Evolutionary conservation across 805 yeast species (phyloP).

Genomic region (Saccharomycopsis synnaedendra): DNA sequence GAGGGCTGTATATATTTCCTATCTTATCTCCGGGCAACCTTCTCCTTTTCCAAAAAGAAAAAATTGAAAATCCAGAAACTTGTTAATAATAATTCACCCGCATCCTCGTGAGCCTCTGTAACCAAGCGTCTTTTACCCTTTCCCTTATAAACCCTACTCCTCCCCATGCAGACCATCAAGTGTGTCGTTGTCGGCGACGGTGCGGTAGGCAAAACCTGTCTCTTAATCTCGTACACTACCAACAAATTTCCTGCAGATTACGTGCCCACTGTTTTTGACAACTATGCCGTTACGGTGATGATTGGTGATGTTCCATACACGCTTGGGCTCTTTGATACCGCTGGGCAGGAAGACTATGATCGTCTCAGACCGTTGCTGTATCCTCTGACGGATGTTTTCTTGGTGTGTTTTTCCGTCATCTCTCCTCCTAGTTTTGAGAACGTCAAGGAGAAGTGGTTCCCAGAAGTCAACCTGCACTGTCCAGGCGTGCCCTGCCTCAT

Average conservation of each 20-base stretch:
- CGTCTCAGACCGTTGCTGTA: constrained; percentile 92
- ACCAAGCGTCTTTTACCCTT: too few species aligned
- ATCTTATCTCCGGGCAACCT: too few species aligned
- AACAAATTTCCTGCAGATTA: constrained; percentile 96
- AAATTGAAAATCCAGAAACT: too few species aligned
- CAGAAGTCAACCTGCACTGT: constrained; percentile 95
- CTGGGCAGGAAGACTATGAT: constrained; percentile 99
- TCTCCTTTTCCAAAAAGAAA: too few species aligned
- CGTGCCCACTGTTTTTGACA: constrained; percentile 97
- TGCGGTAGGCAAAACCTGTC: constrained; percentile 95
- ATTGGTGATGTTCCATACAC: constrained; percentile 98
- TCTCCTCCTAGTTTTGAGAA: constrained; percentile 96
- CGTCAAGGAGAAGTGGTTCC: constrained; percentile 97
- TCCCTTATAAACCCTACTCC: too few species aligned
- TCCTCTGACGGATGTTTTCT: constrained; percentile 94
- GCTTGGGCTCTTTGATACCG: constrained; percentile 94
- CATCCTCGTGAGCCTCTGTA: too few species aligned
- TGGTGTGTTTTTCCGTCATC: constrained; percentile 92
- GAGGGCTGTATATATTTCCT: too few species aligned
- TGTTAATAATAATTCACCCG: too few species aligned
- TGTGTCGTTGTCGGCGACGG: constrained; percentile 99
- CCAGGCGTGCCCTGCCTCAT: constrained; percentile 97
- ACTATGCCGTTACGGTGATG: constrained; percentile 88
- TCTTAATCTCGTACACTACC: constrained; percentile 90
- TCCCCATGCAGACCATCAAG: constrained; percentile 46